Evolutionary conservation across 768 basidiomycete species (phyloP), one percentile per base, ranked within the genome.

Genomic region (Serendipita sp.): DNA sequence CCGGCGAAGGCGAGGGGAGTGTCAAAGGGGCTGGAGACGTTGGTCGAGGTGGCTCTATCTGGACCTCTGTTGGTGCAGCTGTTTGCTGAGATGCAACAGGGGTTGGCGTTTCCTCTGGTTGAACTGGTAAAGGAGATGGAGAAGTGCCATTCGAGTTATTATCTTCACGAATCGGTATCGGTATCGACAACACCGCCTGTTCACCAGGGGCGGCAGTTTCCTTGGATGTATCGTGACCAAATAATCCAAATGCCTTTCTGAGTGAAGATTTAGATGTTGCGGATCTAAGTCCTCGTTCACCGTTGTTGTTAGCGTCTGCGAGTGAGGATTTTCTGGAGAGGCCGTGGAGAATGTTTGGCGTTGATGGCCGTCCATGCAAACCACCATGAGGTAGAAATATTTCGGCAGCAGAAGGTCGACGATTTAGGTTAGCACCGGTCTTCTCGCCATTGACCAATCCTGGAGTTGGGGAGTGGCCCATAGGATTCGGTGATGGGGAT

Each of bases 1-100:
- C 69, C 3, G 86, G 86, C 16, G 88, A 88, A 2, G 70, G 67
- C 0, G 62, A 66, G 3, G 69, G 67, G 61, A 85, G 82, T 33
- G 86, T 87, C 72, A 90, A 87, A 3, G 85, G 85, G 14, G 88
- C 89, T 9, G 82, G 74, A 66, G 64, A 74, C 68, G 64, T 75
- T 71, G 64, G 79, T 72, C 65, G 76, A 69, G 65, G 73, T 72
- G 63, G 67, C 66, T 53, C 64, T 51, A 33, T 67, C 64, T 62
- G 31, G 65, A n/a, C n/a, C 60, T 16, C 60, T 56, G 48, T 74
- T 68, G 14, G 67, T 42, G 38, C 68, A 66, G 48, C 41, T 13
- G 43, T 28, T 16, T 22, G 38, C 38, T 63, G 20, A 48, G 45
- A 48, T 20, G 42, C 13, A 42, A 48, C 45, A 20, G 45, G 45